These are phyloP conservation scores for Stemphylium vesicarium DNA, from an alignment of 2,329 filamentous ascomycete genomes.

Conservation along the genomic window DNA sequence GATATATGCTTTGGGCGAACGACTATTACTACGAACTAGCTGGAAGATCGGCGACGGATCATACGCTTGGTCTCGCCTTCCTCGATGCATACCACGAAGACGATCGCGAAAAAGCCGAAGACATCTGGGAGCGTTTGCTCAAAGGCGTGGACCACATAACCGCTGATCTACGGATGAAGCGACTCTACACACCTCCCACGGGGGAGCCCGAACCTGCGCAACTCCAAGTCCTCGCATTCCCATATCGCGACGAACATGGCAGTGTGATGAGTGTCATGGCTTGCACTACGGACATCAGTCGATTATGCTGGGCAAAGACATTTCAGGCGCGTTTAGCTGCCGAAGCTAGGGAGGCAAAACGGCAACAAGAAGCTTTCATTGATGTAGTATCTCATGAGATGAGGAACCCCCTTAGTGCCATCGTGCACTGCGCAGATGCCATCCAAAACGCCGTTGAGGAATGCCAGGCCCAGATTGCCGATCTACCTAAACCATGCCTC, in stretches of 20 bases:
- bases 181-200: constrained; percentile 37
- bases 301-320: constrained; percentile 48
- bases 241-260: constrained; percentile 41
- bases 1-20: constrained; percentile 45
- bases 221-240: constrained; percentile 44
- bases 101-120: constrained; percentile 32
- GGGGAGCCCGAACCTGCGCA: constrained; percentile 41
- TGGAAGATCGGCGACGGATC: constrained; percentile 27
- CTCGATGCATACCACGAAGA: constrained; percentile 39
- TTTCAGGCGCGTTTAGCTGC: constrained; percentile 47
- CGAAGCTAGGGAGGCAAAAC: constrained; percentile 49
- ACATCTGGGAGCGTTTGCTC: constrained; percentile 33
- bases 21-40: constrained; percentile 42
- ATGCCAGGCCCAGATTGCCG: constrained; percentile 24
- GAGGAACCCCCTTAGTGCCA: constrained; percentile 54
- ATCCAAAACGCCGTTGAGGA: constrained; percentile 49
- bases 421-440: constrained; percentile 54
- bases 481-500: constrained; percentile 33
- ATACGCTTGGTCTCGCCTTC: constrained; percentile 23
- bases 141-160: constrained; percentile 35
- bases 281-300: constrained; percentile 49
- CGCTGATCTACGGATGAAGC: constrained; percentile 39
- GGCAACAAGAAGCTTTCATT: constrained; percentile 50
- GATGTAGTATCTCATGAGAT: constrained; percentile 54
- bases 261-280: constrained; percentile 46